Evolutionary conservation across 2,329 filamentous ascomycete species (phyloP).

Genomic region (Clarireedia sp.): DNA sequence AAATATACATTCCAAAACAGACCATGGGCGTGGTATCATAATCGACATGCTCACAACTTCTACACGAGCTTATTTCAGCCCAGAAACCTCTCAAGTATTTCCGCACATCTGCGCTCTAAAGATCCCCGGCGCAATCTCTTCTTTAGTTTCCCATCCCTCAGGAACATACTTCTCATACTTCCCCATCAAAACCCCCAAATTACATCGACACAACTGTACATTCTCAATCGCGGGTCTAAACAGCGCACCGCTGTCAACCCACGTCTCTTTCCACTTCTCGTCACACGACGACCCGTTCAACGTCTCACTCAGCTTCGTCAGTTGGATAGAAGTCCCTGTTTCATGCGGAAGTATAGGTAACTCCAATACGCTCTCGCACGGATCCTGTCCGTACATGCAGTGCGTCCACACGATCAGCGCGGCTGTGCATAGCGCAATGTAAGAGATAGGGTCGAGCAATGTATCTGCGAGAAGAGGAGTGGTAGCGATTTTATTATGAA

Average conservation of each 20-base stretch:
- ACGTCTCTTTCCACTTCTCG: slow-evolving; percentile 15
- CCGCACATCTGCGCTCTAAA: background rate
- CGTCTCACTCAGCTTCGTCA: slow-evolving; percentile 20
- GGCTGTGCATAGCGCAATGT: slow-evolving; percentile 29
- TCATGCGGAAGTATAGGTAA: background rate
- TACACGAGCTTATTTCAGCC: background rate
- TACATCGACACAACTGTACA: slow-evolving; percentile 30
- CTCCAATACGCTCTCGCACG: slow-evolving; percentile 19
- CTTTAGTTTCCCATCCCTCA: slow-evolving; percentile 13
- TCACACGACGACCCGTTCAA: background rate
- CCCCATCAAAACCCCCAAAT: slow-evolving; percentile 14
- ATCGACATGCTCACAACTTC: too few species aligned
- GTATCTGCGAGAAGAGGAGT: slow-evolving; percentile 2
- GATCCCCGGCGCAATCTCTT: slow-evolving; percentile 16
- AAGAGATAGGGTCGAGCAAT: slow-evolving; percentile 30
- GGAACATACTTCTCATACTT: slow-evolving; percentile 14
- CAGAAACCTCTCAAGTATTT: background rate
- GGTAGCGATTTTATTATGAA: slow-evolving; percentile 11
- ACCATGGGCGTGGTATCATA: too few species aligned
- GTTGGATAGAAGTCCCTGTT: slow-evolving; percentile 17
- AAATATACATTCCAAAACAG: too few species aligned
- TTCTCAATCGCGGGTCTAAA: slow-evolving; percentile 22
- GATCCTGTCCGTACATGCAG: slow-evolving; percentile 25
- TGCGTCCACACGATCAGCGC: slow-evolving; percentile 33
- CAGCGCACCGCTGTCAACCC: slow-evolving; percentile 17